Evolutionary conservation across 805 yeast genomes (phyloP), one percentile per base, ranked within the genome.

Genomic region (Grigorovia yakushimaensis): DNA sequence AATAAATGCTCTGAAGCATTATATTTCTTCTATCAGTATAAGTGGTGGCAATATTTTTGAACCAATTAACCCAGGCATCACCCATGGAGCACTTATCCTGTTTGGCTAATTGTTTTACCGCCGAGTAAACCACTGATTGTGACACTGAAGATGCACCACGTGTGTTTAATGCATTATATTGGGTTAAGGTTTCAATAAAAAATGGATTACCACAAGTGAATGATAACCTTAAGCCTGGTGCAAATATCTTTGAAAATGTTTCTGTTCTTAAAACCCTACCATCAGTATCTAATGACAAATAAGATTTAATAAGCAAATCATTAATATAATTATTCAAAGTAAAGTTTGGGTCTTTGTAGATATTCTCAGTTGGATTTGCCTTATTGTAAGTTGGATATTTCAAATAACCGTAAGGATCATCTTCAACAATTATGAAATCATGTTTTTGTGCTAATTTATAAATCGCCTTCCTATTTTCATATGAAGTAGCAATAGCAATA

Each of bases 331-430:
- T 72, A 24, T 76, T 71, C 17, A 70, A 64, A 42, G 59, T 49
- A 2, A 51, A 43, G 3, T 51, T 46, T 4, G 51, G 56, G n/a
- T 58, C 62, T 10, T 61, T 48, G 44, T 64, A 61, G 13, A 61
- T 59, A 47, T 64, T 67, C 46, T 62, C 57, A n/a, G 54, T 53
- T 27, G 63, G 65, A 6, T 58, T 39, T 22, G 47, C 42, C 6
- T 54, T 49, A 43, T 67, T 59, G 57, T 58, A 74, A 7, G 69
- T 63, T 5, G 78, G 75, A 53, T 78, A 66, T 39, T 73, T 67
- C 49, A 80, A 66, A 59, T 80, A 78, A 1, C 83, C 83, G 57
- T 81, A 81, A 1, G 87, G 86, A 63, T 81, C 86, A 60, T 81
- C 88, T 58, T 81, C 88, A 41, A 81, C 66, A 48, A 81, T 80